Base-by-base conservation (phyloP, 352 stramenopile species). In the Aphanomyces invadans region DNA sequence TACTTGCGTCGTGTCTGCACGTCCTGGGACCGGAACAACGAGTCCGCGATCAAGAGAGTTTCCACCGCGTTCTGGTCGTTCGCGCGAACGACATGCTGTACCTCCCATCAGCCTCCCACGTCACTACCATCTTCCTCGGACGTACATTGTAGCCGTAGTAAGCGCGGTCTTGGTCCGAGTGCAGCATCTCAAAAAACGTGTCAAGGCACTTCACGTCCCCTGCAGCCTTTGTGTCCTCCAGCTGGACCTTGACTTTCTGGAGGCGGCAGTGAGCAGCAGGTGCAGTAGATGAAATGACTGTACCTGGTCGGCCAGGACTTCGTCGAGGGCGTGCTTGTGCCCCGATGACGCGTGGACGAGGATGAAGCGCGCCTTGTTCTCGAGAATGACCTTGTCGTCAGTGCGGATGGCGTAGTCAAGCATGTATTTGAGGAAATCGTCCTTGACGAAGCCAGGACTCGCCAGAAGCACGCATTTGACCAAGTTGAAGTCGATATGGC, bases 371-470 rank as follows among this genome's bases (percentile, higher is more conserved):
- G 73, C 65, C 73, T 97, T 98, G 81, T 99, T 97, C 75, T 98
- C 94, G 31, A 98, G 80, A 11, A 99, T 76, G 21, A 91, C 65
- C 62, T 96, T 97, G 73, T 98, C 94, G 67, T 98, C 94, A 57
- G 93, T 80, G 44, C 90, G 82, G 0, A 98, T 75, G 42, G 91
- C 89, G 70, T 98, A 83, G 59, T 95, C 80, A 65, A 90, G 75
- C 73, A 98, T 85, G 69, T 89, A 99, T 75, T 97, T 96, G 76
- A 96, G 96, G 76, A 99, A 99, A 69, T 99, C 95, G 67, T 98
- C 96, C 72, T 98, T 98, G 65, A 98, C 88, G 59, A 98, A 98
- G 17, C 96, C 97, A 15, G 96, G 97, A 68, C 87, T 97, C 49
- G 91, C 97, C 2, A 99, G 63, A 61, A 99, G 73, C 61, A 99